Evolutionary conservation across 495 filamentous ascomycete species (phyloP), one percentile per base, ranked within the genome.

Genomic region (Aspergillus indologenus): DNA sequence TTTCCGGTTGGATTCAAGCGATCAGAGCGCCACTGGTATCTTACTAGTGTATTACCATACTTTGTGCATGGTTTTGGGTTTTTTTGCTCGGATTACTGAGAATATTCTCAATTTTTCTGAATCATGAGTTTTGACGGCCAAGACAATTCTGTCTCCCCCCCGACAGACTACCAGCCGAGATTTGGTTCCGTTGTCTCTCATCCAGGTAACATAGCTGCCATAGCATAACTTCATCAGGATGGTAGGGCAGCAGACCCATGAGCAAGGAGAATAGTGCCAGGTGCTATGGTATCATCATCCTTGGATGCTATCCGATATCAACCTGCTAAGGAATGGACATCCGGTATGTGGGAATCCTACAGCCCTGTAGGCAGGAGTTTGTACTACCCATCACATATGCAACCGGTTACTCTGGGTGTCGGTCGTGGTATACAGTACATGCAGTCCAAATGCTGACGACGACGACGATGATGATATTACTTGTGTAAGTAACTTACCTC

Each of bases 1-100:
- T 66, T 69, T 69, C 65, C 65, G 62, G 63, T 58, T 67, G 58
- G 61, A 45, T 61, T 61, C 64, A 60, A 63, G 66, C 70, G 67
- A 75, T 70, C 71, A 70, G 68, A 70, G 68, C 71, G 67, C 69
- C 71, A 73, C 72, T 52, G 61, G 66, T 69, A 67, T 70, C 65
- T 71, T 68, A 64, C 68, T 61, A 56, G 54, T 49, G 59, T 62
- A 62, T 54, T 60, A 60, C 54, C 34, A 51, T 60, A 29, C 15
- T 31, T 26, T 31, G 26, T 9, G 3, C 26, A 29, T 9, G 26
- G 26, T 4, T 3, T n/a, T n/a, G n/a, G n/a, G n/a, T n/a, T n/a
- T n/a, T n/a, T 29, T 29, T 29, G 26, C 9, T 4, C 9, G 26
- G 43, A 46, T 56, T 56, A 46, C 18, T 31, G 15, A 26, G 23